Evolutionary conservation across 2,329 filamentous ascomycete genomes (phyloP).

Genomic region (Trichoderma afroharzianum): DNA sequence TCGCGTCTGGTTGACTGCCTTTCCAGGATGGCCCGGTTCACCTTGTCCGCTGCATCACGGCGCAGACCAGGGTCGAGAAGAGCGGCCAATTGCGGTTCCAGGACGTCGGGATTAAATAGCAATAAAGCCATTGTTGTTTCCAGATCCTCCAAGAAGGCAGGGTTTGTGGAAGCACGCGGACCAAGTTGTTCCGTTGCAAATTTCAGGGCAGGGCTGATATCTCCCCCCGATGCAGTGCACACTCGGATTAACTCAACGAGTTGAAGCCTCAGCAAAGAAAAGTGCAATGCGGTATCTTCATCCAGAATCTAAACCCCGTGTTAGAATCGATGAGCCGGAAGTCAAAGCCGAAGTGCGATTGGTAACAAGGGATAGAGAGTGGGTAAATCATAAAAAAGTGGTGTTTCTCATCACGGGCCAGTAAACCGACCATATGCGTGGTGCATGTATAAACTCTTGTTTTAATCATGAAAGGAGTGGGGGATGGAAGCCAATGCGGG

Average conservation of each 20-base stretch:
- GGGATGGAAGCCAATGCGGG: constrained; percentile 41
- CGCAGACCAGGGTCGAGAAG: constrained; percentile 78
- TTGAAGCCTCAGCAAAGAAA: constrained; percentile 83
- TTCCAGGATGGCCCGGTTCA: constrained; percentile 83
- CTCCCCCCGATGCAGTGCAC: constrained; percentile 64
- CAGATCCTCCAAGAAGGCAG: constrained; percentile 77
- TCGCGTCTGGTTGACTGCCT: constrained; percentile 71
- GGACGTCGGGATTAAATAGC: constrained; percentile 77
- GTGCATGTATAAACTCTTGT: constrained; percentile 86
- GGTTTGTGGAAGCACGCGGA: constrained; percentile 77
- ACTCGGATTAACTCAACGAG: constrained; percentile 87
- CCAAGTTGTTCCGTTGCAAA: constrained; percentile 88
- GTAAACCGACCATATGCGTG: constrained; percentile 83
- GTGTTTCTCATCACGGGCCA: constrained; percentile 87
- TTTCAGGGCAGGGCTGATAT: constrained; percentile 74
- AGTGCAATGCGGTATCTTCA: constrained; percentile 76
- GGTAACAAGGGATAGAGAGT: not conserved
- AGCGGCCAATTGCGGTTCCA: constrained; percentile 70
- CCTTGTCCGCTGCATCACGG: constrained; percentile 76
- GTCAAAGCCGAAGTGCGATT: not conserved
- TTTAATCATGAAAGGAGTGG: constrained; percentile 73
- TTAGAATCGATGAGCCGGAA: constrained; percentile 3
- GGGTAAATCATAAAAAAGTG: constrained; percentile 46
- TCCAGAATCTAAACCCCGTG: constrained; percentile 71
- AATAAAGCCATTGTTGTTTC: constrained; percentile 91